Evolutionary conservation across 371 early-diverging fungal genomes (phyloP).

Genomic region (Dipsacomyces acuminosporus): DNA sequence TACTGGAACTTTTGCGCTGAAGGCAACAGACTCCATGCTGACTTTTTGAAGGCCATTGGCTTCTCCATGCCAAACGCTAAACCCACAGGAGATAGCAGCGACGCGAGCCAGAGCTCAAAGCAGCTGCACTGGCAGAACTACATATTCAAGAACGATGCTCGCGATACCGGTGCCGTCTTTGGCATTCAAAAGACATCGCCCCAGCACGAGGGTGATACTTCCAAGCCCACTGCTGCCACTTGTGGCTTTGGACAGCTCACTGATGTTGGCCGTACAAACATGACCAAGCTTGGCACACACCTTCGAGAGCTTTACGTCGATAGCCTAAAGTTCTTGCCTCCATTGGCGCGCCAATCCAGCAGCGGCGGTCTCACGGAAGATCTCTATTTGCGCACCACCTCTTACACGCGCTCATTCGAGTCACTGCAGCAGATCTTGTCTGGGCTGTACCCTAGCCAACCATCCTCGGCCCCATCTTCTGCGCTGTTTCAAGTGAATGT

Average conservation of each 20-base stretch:
- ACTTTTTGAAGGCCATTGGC: constrained; percentile 45
- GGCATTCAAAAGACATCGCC: constrained; percentile 5
- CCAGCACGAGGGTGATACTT: constrained; percentile 8
- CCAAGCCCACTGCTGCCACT: constrained; percentile 16
- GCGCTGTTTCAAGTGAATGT: constrained; percentile 22
- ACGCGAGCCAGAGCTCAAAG: not conserved
- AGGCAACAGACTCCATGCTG: constrained; percentile 50
- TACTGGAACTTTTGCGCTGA: constrained; percentile 56
- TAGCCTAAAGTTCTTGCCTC: constrained; percentile 48
- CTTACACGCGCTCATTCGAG: constrained; percentile 68
- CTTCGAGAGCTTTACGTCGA: constrained; percentile 64
- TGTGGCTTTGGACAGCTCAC: constrained; percentile 74
- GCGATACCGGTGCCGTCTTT: constrained; percentile 18
- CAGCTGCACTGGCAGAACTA: constrained; percentile 30
- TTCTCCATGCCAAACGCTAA: not conserved
- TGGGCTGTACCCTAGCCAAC: constrained; percentile 58
- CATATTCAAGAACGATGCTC: constrained; percentile 41
- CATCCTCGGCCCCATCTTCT: not conserved
- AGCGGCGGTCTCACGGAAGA: constrained; percentile 25
- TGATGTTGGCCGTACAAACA: constrained; percentile 61
- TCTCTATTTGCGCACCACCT: constrained; percentile 62
- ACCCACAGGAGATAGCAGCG: not conserved
- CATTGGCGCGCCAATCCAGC: constrained; percentile 12
- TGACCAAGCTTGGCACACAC: constrained; percentile 55
- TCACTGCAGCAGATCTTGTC: constrained; percentile 65